Base-by-base conservation (phyloP, 257 asterid species). In the Craterostigma plantagineum region DNA sequence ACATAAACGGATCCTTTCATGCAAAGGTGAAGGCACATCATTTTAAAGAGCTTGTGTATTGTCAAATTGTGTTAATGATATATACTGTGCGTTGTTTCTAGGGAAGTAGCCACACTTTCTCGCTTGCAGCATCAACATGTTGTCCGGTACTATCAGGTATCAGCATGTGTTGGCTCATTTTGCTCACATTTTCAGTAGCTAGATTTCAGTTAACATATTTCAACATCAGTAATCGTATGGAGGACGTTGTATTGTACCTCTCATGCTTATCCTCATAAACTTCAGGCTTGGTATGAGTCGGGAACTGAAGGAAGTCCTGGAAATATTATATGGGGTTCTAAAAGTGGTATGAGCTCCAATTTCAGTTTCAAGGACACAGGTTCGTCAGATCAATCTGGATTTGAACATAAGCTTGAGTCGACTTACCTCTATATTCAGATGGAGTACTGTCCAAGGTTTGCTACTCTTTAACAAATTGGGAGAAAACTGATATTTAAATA, bases 201-300 rank as follows among this genome's bases (percentile, higher is more conserved):
- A 23, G 30, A 23, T 23, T 23, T 23, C 30, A 2, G 30, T 23
- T 23, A 2, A 6, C 30, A 23, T 23, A 23, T 23, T 23, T 2
- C 30, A 23, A 23, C 30, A 23, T 2, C 6, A 6, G 0, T 8
- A 41, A 8, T 11, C 17, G n/a, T n/a, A n/a, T 12, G 45, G 3
- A 11, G 45, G 17, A 3, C 16, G 17, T 36, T 6, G 17, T 14
- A 42, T 41, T 34, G 16, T 35, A 33, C 34, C 34, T 49, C 38
- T 39, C 36, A 47, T 35, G 40, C 41, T 48, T 38, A 23, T 15
- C 11, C 16, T 44, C 35, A 9, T 34, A 47, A 38, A 47, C 63
- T 71, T 50, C 81, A 87, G 95, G 98, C 98, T 48, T 87, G 98
- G 98, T 82, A 76, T 69, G 98, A 82, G 67, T 61, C 85, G 50